These are phyloP conservation scores for Microbotryum lychnidis-dioicae DNA, from an alignment of 1,284 basidiomycete species.

Conservation along the genomic window DNA sequence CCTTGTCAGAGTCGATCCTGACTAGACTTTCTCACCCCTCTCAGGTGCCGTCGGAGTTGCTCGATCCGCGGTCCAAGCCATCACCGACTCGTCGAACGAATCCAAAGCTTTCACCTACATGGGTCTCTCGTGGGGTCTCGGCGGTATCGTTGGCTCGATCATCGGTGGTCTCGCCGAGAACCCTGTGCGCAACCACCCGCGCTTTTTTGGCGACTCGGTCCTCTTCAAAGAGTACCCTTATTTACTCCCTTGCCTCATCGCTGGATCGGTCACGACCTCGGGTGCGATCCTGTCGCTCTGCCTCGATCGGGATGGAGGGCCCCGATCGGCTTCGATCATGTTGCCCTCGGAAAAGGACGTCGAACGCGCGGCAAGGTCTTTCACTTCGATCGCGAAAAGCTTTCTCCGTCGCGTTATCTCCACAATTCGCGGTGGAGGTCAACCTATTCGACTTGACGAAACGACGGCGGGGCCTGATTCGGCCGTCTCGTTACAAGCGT, in stretches of 20 bases:
- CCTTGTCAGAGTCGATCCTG: background rate
- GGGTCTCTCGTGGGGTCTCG: slow-evolving; percentile 33
- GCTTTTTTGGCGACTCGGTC: slow-evolving; percentile 36
- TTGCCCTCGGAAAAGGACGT: slow-evolving; percentile 62
- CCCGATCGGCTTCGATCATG: slow-evolving; percentile 70
- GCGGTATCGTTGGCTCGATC: slow-evolving; percentile 33
- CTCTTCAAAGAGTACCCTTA: slow-evolving; percentile 81
- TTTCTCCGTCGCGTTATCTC: background rate
- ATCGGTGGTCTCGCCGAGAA: slow-evolving; percentile 30
- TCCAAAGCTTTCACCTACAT: slow-evolving; percentile 27
- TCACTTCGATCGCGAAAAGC: background rate
- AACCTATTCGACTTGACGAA: slow-evolving; percentile 6
- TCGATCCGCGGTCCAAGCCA: slow-evolving; percentile 72
- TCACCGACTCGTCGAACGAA: slow-evolving; percentile 59
- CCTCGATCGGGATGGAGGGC: slow-evolving; percentile 81
- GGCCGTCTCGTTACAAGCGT: slow-evolving; percentile 4
- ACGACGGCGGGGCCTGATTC: background rate
- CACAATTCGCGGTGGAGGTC: background rate
- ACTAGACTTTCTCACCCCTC: background rate
- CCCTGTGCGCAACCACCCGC: slow-evolving; percentile 26
- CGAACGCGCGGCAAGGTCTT: slow-evolving; percentile 8
- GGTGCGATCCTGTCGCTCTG: slow-evolving; percentile 82
- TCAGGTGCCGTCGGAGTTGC: slow-evolving; percentile 37
- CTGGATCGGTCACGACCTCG: slow-evolving; percentile 41
- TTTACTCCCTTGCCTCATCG: slow-evolving; percentile 73